These are phyloP conservation scores for Lachnellula subtilissima DNA, from an alignment of 2,329 filamentous ascomycete species.

Conservation along the genomic window DNA sequence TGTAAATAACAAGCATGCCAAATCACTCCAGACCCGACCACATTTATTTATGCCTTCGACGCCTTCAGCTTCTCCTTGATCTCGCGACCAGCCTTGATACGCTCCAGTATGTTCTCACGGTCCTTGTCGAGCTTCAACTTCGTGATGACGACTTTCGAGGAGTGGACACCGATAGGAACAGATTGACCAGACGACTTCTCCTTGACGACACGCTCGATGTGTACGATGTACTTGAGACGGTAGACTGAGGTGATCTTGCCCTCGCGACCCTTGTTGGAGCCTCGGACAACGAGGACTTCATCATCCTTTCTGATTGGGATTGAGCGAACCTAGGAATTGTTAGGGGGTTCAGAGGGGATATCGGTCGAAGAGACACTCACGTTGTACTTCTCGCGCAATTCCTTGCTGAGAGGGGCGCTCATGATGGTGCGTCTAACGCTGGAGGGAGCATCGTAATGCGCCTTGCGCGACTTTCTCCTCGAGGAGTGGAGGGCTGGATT, in stretches of 20 bases:
- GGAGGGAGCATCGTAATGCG: conserved; percentile 94
- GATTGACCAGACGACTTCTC: conserved; percentile 98
- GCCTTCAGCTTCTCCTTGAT: conserved; percentile 55
- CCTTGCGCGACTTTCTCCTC: conserved; percentile 97
- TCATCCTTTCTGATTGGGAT: conserved; percentile 98
- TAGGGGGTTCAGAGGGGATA: background rate
- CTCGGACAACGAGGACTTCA: conserved; percentile 88
- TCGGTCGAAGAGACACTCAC: conserved; percentile 50
- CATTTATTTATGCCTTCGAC: conserved; percentile 28
- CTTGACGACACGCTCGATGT: conserved; percentile 93
- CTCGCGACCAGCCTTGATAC: conserved; percentile 77
- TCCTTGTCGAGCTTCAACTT: conserved; percentile 99
- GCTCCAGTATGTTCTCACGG: conserved; percentile 81
- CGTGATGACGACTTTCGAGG: conserved; percentile 96
- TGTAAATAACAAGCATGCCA: conserved; percentile 9
- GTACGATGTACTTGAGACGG: conserved; percentile 96
- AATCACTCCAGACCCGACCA: conserved; percentile 21
- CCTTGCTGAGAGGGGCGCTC: conserved; percentile 92
- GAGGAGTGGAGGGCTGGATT: conserved; percentile 65
- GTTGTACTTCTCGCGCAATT: conserved; percentile 98
- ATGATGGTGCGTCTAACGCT: conserved; percentile 94
- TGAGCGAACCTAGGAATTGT: conserved; percentile 68
- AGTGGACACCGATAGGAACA: conserved; percentile 89
- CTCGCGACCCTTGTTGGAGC: conserved; percentile 94
- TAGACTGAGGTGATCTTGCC: conserved; percentile 98